Conservation (phyloP, 2,329 filamentous ascomycete species). For the Phoma herbarum region DNA sequence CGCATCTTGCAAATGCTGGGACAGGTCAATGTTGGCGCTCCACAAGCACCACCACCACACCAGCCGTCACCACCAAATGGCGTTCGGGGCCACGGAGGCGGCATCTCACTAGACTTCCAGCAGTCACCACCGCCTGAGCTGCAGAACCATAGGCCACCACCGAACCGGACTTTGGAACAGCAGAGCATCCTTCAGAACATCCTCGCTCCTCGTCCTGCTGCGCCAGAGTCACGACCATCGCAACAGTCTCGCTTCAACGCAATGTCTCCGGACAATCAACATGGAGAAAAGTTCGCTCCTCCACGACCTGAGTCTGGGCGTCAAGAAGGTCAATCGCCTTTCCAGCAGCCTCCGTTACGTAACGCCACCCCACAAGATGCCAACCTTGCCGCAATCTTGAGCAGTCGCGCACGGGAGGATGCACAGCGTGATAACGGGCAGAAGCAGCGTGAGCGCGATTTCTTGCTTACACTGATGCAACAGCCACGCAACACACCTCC, state of each 20-base stretch:
- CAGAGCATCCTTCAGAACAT: constrained; percentile 50
- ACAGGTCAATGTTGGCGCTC: constrained; percentile 44
- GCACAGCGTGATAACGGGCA: constrained; percentile 48
- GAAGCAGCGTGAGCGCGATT: constrained; percentile 76
- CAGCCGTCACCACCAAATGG: constrained; percentile 40
- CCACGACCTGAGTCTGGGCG: constrained; percentile 45
- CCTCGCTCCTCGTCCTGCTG: constrained; percentile 42
- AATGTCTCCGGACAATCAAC: constrained; percentile 47
- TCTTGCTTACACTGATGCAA: constrained; percentile 85
- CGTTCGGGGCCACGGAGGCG: constrained; percentile 38
- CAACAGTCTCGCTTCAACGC: constrained; percentile 45
- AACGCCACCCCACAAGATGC: constrained; percentile 45
- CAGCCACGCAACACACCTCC: constrained; percentile 55
- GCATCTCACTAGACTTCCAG: constrained; percentile 45
- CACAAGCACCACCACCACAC: constrained; percentile 29
- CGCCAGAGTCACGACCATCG: constrained; percentile 40
- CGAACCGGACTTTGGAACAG: constrained; percentile 45
- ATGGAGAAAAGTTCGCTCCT: constrained; percentile 42
- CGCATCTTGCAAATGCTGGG: constrained; percentile 84
- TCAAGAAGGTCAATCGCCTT: constrained; percentile 41
- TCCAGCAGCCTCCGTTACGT: constrained; percentile 43
- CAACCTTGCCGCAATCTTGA: constrained; percentile 49
- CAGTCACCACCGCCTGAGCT: constrained; percentile 43
- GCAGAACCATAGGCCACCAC: constrained; percentile 34
- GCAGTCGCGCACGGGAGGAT: constrained; percentile 50